Percentiles rank a stretch among this genome's conserved stretches.
Conservation (phyloP, 192 early-diverging fungal species). For the Gigaspora rosea region DNA sequence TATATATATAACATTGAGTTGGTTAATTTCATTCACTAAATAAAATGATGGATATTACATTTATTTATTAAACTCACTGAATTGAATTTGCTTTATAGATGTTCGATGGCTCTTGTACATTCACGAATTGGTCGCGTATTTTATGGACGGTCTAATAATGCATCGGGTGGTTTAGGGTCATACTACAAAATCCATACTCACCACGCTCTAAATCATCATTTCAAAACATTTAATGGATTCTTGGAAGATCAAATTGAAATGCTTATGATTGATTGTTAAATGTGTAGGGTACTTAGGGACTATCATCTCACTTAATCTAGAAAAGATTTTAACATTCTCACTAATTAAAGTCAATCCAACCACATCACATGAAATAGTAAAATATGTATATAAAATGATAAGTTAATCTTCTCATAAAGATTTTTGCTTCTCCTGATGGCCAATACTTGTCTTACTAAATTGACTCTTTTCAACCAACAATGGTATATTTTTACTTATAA, state of each 20-base stretch:
- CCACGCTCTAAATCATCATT: conserved; percentile 75
- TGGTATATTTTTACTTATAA: conserved; percentile 80
- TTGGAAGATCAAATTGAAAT: conserved; percentile 13
- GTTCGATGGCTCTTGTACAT: conserved; percentile 92
- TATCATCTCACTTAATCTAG: no score
- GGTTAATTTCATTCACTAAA: no score
- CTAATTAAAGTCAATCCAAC: neutral
- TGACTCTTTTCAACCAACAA: conserved; percentile 62
- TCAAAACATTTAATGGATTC: conserved; percentile 46
- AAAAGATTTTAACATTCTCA: no score
- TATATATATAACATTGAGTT: no score
- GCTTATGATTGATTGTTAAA: conserved; percentile 23
- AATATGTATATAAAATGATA: neutral
- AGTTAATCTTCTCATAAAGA: neutral
- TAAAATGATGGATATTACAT: no score
- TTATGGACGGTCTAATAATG: conserved; percentile 53
- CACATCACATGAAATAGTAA: neutral
- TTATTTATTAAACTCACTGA: conserved; percentile 18
- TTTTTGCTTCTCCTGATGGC: conserved; percentile 35
- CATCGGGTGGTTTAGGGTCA: conserved; percentile 57
- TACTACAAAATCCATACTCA: conserved; percentile 71
- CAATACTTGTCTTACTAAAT: conserved; percentile 59
- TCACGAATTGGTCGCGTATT: conserved; percentile 90
- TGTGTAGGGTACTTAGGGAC: no score
- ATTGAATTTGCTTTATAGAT: conserved; percentile 51